Evolutionary conservation across 257 asterid genomes (phyloP), one percentile per base, ranked within the genome.

Genomic region (Solanum chilense): DNA sequence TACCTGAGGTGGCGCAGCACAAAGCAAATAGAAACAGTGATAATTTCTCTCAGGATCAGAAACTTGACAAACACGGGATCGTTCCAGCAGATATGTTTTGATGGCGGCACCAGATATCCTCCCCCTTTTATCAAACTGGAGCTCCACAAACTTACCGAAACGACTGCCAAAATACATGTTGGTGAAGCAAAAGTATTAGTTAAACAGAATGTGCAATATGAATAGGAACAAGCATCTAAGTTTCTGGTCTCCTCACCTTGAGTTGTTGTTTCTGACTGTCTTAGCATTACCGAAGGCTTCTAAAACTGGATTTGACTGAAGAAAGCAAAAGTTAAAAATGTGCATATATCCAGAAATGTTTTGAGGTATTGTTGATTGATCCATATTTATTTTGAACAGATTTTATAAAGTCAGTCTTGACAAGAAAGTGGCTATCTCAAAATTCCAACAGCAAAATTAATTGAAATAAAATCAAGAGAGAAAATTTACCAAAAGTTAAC

Each of bases 231-330:
- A 47, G 85, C 83, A 85, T 62, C 49, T 86, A 42, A 52, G 58
- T 70, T 85, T 75, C 80, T 85, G 45, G 42, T 29, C 37, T 45
- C 84, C 88, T 16, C 87, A 94, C 99, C 99, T 96, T 86, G 99
- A 96, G 87, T 96, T 96, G 90, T 96, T 95, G 91, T 96, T 96
- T 93, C 98, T 90, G 87, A 96, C 93, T 31, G 99, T 96, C 91
- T 95, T 95, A 77, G 99, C 99, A 93, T 96, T 95, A 80, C 99
- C 99, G 86, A 96, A 96, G 84, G 99, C 99, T 91, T 96, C 99
- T 82, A 96, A 88, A 85, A 96, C 98, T 81, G 98, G 99, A 93
- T 94, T 96, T 39, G 99, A 96, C 99, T 95, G 98, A 88, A 86
- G 87, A 90, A 37, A 86, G 69, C 29, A 60, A 31, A 83, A 73